Base-by-base conservation (phyloP, 2,329 filamentous ascomycete genomes). In the Clarireedia hainanense region DNA sequence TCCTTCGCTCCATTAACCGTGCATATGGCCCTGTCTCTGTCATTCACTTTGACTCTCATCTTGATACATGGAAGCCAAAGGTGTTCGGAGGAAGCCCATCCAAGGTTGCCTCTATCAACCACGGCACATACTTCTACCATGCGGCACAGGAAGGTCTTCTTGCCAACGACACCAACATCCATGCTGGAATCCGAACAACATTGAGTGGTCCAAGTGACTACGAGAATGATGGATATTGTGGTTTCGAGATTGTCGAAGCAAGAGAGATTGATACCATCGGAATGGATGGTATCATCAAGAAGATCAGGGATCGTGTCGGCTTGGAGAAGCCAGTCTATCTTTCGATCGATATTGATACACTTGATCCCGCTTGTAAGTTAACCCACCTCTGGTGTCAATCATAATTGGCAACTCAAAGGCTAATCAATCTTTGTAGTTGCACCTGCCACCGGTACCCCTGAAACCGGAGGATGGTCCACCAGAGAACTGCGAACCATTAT, bases 61-160 rank as follows among this genome's bases (percentile, higher is more conserved):
- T 84, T 64, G 86, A 89, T 65, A 88, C 85, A 3, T 88, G 88
- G 88, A 83, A 81, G 57, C 90, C 89, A 45, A 92, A 92, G 69
- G 89, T 94, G 26, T 95, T 95, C 64, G 89, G 90, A 52, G 89
- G 89, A 30, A 84, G 87, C 0, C 89, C 89, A 0, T 87, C 82
- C 27, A 80, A 91, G 58, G 81, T 84, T 40, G 89, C 89, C 20
- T 79, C 79, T 61, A 85, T 95, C 73, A 95, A 94, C 73, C 88
- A 94, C 73, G 89, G 89, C 43, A 94, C 89, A 1, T 94, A 94
- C 75, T 95, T 95, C 73, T 94, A 86, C 73, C 88, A 92, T 68
- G 89, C 89, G 0, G 74, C 85, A 0, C 81, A 84, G 72, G 88
- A 94, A 69, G 89, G 89, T 2, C 76, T 94, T 15, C 76, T 95